Evolutionary conservation across 352 stramenopile genomes (phyloP), one percentile per base, ranked within the genome.

Genomic region (Peronospora farinosa): DNA sequence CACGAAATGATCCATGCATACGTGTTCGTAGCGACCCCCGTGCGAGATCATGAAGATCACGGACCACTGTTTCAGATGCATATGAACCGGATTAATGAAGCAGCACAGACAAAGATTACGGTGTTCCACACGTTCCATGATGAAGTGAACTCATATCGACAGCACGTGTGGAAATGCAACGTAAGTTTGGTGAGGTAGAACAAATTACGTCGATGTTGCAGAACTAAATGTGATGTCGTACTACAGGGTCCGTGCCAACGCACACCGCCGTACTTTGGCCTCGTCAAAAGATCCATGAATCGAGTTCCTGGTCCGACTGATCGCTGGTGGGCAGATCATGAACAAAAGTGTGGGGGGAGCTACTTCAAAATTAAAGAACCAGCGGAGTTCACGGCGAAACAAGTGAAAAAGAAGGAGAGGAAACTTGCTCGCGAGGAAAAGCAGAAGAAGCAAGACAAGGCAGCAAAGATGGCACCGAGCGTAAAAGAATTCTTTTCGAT

Each of bases 1-100:
- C 86, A 96, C 50, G 86, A 96, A 52, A 95, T 95, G 84, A 92
- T 96, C 47, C 86, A 96, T 60, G 86, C 86, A 13, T 96, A 74
- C 55, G 65, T 95, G 37, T 96, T 96, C 38, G 74, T 94, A 19
- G 85, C 66, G 32, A 88, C 73, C 16, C 65, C 72, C 16, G 68
- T 89, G 43, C 72, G 78, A 9, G 86, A 95, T 56, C 84, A 87
- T 28, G 81, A 92, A 41, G 84, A 93, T 59, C 86, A 96, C 49
- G 86, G 86, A 7, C 69, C 82, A 1, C 42, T 87, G 2, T 95
- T 92, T 46, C 82, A 93, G 55, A 71, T 57, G 21, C 78, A 92
- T 46, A 89, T 91, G 79, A 58, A 74, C 33, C 78, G 80, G 41
- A 91, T 92, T 48, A 95, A 95, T 37, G 25, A 67, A 19, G 39